Percentiles rank a stretch among this genome's conserved stretches.
Conservation (phyloP, 495 filamentous ascomycete species). For the Penicillium manginii region DNA sequence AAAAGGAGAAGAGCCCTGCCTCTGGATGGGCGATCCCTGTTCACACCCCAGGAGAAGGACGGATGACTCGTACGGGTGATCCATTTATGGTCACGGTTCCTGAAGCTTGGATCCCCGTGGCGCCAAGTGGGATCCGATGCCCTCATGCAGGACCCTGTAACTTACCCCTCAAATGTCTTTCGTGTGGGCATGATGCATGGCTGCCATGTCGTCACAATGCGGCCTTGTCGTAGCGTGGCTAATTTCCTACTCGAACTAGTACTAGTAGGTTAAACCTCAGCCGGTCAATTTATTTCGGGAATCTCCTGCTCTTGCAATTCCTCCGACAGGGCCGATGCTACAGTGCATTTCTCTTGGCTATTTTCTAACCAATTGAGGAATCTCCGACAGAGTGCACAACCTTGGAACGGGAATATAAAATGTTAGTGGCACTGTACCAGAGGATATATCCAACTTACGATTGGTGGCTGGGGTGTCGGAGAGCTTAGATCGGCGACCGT, state of each 20-base stretch:
- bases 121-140: not conserved
- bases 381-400: not conserved
- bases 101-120: conserved; percentile 3
- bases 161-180: conserved; percentile 1
- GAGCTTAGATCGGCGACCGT: not conserved
- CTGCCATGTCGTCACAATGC: not conserved
- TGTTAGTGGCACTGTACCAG: not conserved
- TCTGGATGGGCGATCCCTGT: too few relatives aligned
- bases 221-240: not conserved
- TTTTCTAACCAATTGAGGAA: not conserved
- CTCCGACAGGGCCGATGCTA: not conserved
- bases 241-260: not conserved
- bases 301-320: not conserved
- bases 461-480: not conserved
- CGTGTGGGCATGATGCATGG: not conserved
- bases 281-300: not conserved
- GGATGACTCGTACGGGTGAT: not conserved
- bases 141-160: conserved; percentile 1
- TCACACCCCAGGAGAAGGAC: not conserved
- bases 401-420: not conserved
- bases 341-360: not conserved
- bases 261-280: not conserved
- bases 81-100: not conserved
- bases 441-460: not conserved
- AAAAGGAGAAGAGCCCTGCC: not conserved